Evolutionary conservation across 495 filamentous ascomycete genomes (phyloP).

Genomic region (Amphirosellinia nigrospora): DNA sequence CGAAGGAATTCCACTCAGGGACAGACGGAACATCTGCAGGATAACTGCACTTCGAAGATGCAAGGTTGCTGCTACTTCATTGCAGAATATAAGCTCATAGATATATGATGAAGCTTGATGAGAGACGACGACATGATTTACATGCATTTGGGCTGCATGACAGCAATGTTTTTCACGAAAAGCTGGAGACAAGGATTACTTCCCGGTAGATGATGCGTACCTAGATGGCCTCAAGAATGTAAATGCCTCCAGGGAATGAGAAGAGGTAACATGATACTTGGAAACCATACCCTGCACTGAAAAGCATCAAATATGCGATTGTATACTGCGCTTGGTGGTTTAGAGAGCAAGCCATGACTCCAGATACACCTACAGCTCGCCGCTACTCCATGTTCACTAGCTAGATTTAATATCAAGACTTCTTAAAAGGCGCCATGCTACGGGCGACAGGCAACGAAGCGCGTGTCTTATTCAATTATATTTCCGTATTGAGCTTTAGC

Average conservation of each 20-base stretch:
- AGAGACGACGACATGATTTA: not conserved
- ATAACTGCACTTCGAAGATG: not conserved
- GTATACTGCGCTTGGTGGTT: not conserved
- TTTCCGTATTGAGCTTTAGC: not conserved
- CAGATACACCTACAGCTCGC: not conserved
- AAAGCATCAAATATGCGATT: not conserved
- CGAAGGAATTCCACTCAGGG: not conserved
- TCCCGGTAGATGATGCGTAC: not conserved
- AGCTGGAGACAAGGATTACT: not conserved
- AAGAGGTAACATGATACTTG: not conserved
- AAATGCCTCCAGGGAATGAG: not conserved
- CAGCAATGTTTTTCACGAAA: not conserved
- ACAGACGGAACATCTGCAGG: not conserved
- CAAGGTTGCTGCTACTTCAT: not conserved
- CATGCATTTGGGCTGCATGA: not conserved
- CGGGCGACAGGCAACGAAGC: not conserved
- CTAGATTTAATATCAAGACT: not conserved
- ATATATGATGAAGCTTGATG: not conserved
- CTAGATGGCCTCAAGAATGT: not conserved
- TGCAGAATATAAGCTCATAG: not conserved
- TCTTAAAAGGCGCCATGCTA: too few relatives aligned
- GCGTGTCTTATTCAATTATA: not conserved
- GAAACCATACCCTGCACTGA: not conserved
- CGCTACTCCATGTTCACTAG: not conserved
- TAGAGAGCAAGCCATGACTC: not conserved